Percentiles rank a stretch among this genome's conserved stretches.
Evolutionary conservation across 78 protist genomes (phyloP).

Genomic region (Dictyostelium brefeldianum): DNA sequence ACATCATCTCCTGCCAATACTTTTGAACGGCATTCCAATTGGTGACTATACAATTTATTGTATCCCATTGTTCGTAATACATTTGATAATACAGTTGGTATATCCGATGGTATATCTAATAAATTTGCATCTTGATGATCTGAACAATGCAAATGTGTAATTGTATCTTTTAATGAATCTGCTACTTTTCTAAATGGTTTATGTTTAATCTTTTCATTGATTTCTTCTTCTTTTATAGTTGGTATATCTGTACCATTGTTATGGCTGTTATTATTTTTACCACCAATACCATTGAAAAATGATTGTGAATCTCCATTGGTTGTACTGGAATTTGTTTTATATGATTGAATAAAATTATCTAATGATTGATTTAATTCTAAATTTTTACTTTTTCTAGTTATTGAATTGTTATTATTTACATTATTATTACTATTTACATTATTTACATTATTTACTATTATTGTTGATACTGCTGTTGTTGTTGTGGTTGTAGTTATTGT

Average conservation of each 20-base stretch:
- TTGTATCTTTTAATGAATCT: background rate
- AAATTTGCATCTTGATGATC: background rate
- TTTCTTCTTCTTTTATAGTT: background rate
- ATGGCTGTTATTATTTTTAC: background rate
- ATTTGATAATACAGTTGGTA: constrained; percentile 12
- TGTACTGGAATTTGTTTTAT: background rate
- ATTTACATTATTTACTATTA: background rate
- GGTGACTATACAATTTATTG: constrained; percentile 40
- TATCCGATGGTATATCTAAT: background rate
- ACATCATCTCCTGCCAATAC: constrained; percentile 1
- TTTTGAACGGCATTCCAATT: constrained; percentile 33
- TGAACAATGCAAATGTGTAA: constrained; percentile 4
- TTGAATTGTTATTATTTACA: background rate
- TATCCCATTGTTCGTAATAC: constrained; percentile 27
- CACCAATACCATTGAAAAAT: background rate
- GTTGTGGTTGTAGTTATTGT: background rate
- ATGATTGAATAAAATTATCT: constrained; percentile 7
- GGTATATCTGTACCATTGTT: background rate
- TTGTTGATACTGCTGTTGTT: background rate
- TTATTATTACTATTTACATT: constrained; percentile 4
- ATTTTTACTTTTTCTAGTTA: background rate
- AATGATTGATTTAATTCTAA: constrained; percentile 12
- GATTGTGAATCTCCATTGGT: background rate
- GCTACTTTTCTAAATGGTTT: constrained; percentile 38
- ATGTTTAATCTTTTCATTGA: constrained; percentile 11